Base-by-base conservation (phyloP, 306 rosid genomes). In the Vigna unguiculata region DNA sequence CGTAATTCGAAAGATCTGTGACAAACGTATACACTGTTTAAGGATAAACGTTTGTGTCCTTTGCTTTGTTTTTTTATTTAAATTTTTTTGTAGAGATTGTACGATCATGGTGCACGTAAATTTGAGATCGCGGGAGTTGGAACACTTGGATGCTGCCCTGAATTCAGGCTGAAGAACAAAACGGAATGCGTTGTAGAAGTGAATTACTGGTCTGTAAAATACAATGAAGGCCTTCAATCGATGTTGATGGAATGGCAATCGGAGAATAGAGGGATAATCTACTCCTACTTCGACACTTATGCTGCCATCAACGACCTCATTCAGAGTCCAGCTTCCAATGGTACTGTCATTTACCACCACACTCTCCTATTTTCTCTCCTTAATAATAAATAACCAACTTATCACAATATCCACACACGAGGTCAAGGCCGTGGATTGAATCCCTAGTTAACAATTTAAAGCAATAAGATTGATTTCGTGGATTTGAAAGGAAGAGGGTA, bases 111-210 rank as follows among this genome's bases (percentile, higher is more conserved):
- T 4, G 95, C 63, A 0, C 92, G 95, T 14, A 94, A 88, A 46
- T 90, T 87, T 85, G 89, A 74, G 72, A 78, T 91, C 10, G 66
- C 53, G 0, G 97, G 96, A 17, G 72, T 86, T 14, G 96, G 91
- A 15, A 48, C 78, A 28, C 76, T 90, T 45, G 98, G 97, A 63
- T 94, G 98, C 82, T 71, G 92, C 43, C 98, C 98, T 3, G 62
- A 62, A 0, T 83, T 65, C 25, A 91, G 97, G 77, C 72, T 76
- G 22, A 81, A 68, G 75, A 85, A 85, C 78, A 22, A 74, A 9
- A 78, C 88, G 3, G 86, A 85, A 40, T 94, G 98, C 71, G 36
- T 85, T 17, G 55, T 19, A 20, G 95, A 87, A 9, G 45, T 65
- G 6, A 94, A 91, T 67, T 4, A 53, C 13, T 82, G 83, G 91